Base-by-base conservation (phyloP, 75 land plant genomes). In the Larix kaempferi region DNA sequence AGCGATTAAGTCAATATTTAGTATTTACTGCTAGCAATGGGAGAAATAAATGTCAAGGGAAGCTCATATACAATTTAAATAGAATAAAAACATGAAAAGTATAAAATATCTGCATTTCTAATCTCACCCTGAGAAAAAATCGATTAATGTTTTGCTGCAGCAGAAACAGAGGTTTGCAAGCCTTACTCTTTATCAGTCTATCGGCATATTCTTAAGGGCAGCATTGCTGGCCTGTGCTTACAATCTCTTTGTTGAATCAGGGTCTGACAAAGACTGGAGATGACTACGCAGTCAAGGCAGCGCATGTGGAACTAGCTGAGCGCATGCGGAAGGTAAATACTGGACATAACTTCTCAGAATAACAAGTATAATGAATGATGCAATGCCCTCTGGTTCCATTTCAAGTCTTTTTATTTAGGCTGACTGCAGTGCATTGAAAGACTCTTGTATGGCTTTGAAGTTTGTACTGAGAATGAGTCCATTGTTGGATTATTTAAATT, bases 301-400 rank as follows among this genome's bases (percentile, higher is more conserved):
- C 99, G 55, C 99, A 97, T 87, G 99, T 97, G 71, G 99, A 97
- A 79, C 94, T 97, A 82, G 99, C 99, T 67, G 99, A 97, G 75
- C 89, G 99, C 15, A 97, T 97, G 99, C 92, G 98, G 6, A 97
- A 97, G 92, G 99, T 95, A 74, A 59, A 78, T 23, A 44, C 49
- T 19, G 52, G 23, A 41, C 17, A 72, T 76, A 56, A 15, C 41
- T 74, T 78, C 21, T 41, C 35, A 12, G 6, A 74, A 37, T 10
- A 22, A 23, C 44, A 37, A 16, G 17, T 29, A 16, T 16, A 33
- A 35, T 29, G 69, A 65, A 35, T 29, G 17, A 5, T 65, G 41
- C n/a, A 6, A 65, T 65, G 33, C 16, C 17, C 39, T 37, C 12
- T 69, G 25, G 39, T 69, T 69, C 72, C 44, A 10, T 69, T 69